A percentile compares a stretch with the other conserved stretches of the same genome.
These are phyloP conservation scores for Hamamelis virginiana DNA, from an alignment of 164 flowering plant species.

Conservation along the genomic window DNA sequence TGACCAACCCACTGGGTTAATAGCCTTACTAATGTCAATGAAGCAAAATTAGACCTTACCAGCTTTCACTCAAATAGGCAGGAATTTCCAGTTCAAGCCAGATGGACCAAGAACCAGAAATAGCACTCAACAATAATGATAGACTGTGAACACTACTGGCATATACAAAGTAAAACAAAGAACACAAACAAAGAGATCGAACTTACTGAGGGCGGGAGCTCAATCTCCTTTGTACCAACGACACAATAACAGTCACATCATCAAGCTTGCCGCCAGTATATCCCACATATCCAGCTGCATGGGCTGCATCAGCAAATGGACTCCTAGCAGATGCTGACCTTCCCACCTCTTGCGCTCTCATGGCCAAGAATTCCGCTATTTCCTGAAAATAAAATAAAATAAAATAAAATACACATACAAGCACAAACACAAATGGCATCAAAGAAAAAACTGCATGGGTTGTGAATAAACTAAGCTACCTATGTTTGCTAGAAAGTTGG, in stretches of 20 bases:
- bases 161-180: neutral
- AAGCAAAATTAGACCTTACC: too few relatives aligned
- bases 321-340: slow-evolving; percentile 45
- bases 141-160: neutral
- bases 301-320: slow-evolving; percentile 84
- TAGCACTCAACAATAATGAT: neutral
- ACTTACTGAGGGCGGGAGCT: neutral
- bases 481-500: neutral
- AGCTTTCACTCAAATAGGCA: too few relatives aligned
- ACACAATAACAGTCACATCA: slow-evolving; percentile 76
- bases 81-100: too few relatives aligned
- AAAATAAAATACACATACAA: neutral
- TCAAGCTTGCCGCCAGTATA: slow-evolving; percentile 80
- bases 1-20: too few relatives aligned
- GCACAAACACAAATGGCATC: neutral
- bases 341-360: slow-evolving; percentile 66
- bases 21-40: too few relatives aligned
- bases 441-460: too few relatives aligned
- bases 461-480: neutral
- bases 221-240: slow-evolving; percentile 40
- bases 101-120: too few relatives aligned
- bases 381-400: slow-evolving; percentile 41
- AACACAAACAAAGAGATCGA: neutral
- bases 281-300: slow-evolving; percentile 72
- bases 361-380: slow-evolving; percentile 59